A percentile compares a stretch with the other conserved stretches of the same genome.
phyloP scores from a whole-genome alignment of 1,139 yeast genomes.

The Yamadazyma dushanensis region DNA sequence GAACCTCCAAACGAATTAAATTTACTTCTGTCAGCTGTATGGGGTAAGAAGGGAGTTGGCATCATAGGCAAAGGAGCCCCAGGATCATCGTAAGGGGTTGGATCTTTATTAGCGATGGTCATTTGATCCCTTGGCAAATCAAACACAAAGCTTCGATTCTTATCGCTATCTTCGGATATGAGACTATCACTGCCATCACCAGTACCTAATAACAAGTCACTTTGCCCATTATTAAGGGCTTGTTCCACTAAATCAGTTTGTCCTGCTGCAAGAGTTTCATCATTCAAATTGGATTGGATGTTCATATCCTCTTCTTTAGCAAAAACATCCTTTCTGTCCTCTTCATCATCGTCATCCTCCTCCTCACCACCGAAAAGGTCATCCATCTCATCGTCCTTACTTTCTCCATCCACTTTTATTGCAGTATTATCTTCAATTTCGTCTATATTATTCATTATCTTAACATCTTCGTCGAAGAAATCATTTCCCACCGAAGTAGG shows the following conservation, averaged over 20 bases:
- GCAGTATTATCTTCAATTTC: constrained; percentile 39
- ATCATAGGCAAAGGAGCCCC: constrained; percentile 65
- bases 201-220: constrained; percentile 1
- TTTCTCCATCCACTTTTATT: constrained; percentile 28
- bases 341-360: constrained; percentile 19
- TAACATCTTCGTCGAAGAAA: constrained; percentile 14
- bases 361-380: constrained; percentile 49
- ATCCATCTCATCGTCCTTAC: constrained; percentile 25
- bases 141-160: constrained; percentile 14
- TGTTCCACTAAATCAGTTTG: constrained; percentile 2
- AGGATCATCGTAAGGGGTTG: constrained; percentile 69
- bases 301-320: constrained; percentile 5
- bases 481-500: constrained; percentile 22
- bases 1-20: constrained; percentile 12
- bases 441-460: constrained; percentile 12
- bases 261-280: neutral
- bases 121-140: constrained; percentile 63
- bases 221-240: constrained; percentile 2
- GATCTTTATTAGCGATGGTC: constrained; percentile 30
- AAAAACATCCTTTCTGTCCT: constrained; percentile 5
- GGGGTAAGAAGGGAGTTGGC: constrained; percentile 56
- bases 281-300: neutral
- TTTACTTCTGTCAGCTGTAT: constrained; percentile 17
- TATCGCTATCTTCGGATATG: constrained; percentile 1
- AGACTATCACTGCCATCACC: neutral